A percentile compares a stretch with the other conserved stretches of the same genome.
Conservation (phyloP, 805 yeast species). For the Candida insectalens region DNA sequence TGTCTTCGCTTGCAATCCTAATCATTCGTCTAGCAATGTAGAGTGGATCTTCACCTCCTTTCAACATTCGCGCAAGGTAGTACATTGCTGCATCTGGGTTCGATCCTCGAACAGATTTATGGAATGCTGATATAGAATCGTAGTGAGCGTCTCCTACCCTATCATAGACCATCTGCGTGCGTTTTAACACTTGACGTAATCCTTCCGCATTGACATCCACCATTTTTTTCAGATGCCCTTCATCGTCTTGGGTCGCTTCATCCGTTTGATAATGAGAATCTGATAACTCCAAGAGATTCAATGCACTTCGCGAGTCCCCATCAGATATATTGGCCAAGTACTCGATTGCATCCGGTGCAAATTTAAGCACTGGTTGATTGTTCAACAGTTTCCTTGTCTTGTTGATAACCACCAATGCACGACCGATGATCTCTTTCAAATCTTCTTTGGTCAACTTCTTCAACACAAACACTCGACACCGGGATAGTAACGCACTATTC, state of each 20-base stretch:
- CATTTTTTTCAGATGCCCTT: conserved; percentile 10
- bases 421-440: conserved; percentile 38
- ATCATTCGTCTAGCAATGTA: conserved; percentile 88
- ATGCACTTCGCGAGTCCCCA: conserved; percentile 84
- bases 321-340: conserved; percentile 66
- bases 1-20: conserved; percentile 90
- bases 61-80: conserved; percentile 79
- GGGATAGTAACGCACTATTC: conserved; percentile 70
- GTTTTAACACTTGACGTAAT: conserved; percentile 32
- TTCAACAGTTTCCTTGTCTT: conserved; percentile 45
- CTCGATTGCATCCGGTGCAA: conserved; percentile 48
- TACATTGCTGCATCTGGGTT: conserved; percentile 85
- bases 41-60: conserved; percentile 90
- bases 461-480: conserved; percentile 75
- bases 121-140: conserved; percentile 93
- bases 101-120: conserved; percentile 83
- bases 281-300: conserved; percentile 69
- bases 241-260: conserved; percentile 7
- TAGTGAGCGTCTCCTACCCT: conserved; percentile 87
- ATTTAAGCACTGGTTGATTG: conserved; percentile 37
- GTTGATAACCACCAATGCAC: conserved; percentile 54
- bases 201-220: conserved; percentile 30
- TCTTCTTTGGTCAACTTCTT: conserved; percentile 42
- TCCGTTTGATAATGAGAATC: conserved; percentile 35
- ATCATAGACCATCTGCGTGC: conserved; percentile 63